These are phyloP conservation scores for Loxodes magnus DNA, from an alignment of 73 alveolate genomes.

Conservation along the genomic window DNA sequence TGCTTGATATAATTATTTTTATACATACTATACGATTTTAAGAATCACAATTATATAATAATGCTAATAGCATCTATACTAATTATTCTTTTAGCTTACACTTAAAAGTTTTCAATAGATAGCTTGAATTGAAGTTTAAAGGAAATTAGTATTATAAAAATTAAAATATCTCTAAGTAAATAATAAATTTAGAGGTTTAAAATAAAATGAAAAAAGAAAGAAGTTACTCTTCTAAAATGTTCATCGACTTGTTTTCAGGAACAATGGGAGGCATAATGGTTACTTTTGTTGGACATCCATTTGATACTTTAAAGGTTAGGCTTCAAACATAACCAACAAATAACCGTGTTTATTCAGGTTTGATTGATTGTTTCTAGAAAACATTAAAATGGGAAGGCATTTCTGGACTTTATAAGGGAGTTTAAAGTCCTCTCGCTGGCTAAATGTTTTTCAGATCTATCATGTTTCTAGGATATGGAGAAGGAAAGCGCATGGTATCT, in stretches of 20 bases:
- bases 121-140: no score
- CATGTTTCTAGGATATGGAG: neutral
- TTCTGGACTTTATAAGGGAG: neutral
- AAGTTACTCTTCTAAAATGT: neutral
- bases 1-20: no score
- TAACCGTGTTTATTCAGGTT: neutral
- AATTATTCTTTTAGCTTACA: no score
- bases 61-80: no score
- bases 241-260: conserved; percentile 1
- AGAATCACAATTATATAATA: no score
- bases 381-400: conserved; percentile 5
- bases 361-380: neutral
- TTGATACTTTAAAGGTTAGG: conserved; percentile 2
- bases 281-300: conserved; percentile 3
- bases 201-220: neutral
- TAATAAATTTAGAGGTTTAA: no score
- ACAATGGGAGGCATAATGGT: conserved; percentile 4
- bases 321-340: neutral
- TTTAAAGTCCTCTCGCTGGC: neutral
- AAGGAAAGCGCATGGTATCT: neutral
- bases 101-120: no score
- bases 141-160: no score
- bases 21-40: no score
- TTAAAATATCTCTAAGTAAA: no score
- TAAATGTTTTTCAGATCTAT: conserved; percentile 2